A percentile compares a stretch with the other conserved stretches of the same genome.
Conservation (phyloP, 192 early-diverging fungal species). For the Podila horticola region DNA sequence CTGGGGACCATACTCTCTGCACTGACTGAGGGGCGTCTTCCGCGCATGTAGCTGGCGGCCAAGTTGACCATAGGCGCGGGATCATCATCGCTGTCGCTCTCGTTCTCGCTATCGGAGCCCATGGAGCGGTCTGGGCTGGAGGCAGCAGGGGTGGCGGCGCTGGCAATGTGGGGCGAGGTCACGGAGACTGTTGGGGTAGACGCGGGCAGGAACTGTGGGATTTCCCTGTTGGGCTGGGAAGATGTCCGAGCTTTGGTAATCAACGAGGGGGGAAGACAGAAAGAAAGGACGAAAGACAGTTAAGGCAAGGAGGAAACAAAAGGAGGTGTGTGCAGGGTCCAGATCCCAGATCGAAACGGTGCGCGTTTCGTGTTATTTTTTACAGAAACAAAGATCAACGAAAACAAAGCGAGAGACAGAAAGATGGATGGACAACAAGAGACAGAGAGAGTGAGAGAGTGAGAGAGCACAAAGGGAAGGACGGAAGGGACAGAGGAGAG, state of each 20-base stretch:
- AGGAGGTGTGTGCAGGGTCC: constrained; percentile 1
- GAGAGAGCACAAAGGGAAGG: not conserved
- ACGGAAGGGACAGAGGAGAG: not conserved
- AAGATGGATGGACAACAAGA: no score
- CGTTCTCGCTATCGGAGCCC: constrained; percentile 53
- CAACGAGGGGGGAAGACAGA: no score
- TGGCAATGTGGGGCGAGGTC: constrained; percentile 46
- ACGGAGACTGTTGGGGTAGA: constrained; percentile 50
- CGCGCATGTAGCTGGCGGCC: constrained; percentile 80
- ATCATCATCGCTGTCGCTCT: constrained; percentile 67
- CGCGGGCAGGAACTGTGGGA: constrained; percentile 60
- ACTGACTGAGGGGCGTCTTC: constrained; percentile 92
- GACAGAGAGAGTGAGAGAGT: no score
- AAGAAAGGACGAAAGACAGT: not conserved
- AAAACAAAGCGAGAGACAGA: no score
- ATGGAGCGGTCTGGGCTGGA: constrained; percentile 62
- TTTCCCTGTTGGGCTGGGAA: constrained; percentile 51
- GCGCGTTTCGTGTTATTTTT: constrained; percentile 2
- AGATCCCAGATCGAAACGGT: not conserved
- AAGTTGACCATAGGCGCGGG: constrained; percentile 67
- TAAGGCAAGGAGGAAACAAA: constrained; percentile 1
- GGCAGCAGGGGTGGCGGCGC: constrained; percentile 53
- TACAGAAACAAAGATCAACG: not conserved
- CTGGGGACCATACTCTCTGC: constrained; percentile 98
- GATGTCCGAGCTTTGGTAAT: constrained; percentile 40